A percentile compares a stretch with the other conserved stretches of the same genome.
These are phyloP conservation scores for Sporobolus alterniflorus DNA, from an alignment of 202 grass and related monocot species.

Conservation along the genomic window DNA sequence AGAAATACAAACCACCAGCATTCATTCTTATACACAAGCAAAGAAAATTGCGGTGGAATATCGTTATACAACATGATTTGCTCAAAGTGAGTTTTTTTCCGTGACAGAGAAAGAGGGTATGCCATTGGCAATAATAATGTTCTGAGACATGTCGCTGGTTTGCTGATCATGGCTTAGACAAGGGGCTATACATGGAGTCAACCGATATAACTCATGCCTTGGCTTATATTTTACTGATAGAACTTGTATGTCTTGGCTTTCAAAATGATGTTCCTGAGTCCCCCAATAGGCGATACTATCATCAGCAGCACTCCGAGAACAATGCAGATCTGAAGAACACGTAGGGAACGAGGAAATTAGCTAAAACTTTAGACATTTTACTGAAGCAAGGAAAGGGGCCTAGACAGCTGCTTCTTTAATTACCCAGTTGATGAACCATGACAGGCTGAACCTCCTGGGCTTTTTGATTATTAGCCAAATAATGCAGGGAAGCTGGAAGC, in stretches of 20 bases:
- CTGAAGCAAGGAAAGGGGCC: neutral
- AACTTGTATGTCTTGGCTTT: conserved; percentile 65
- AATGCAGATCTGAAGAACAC: conserved; percentile 73
- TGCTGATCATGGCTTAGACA: neutral
- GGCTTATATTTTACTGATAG: conserved; percentile 40
- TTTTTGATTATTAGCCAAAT: conserved; percentile 97
- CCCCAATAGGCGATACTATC: conserved; percentile 78
- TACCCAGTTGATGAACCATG: conserved; percentile 93
- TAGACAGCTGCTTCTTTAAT: conserved; percentile 11
- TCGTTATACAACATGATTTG: neutral
- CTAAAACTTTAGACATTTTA: neutral
- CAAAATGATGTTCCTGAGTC: conserved; percentile 74
- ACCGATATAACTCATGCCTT: too few relatives aligned
- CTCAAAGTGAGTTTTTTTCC: neutral
- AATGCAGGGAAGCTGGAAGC: conserved; percentile 76
- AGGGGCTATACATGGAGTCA: neutral
- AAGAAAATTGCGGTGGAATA: neutral
- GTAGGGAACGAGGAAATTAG: neutral
- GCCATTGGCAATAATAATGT: neutral
- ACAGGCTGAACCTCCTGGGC: conserved; percentile 76
- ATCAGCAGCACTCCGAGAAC: conserved; percentile 74
- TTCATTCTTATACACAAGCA: neutral
- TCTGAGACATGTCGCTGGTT: neutral
- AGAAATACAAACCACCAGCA: neutral
- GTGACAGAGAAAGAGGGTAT: neutral